phyloP scores from a whole-genome alignment of 1,139 yeast species.

The Debaryomyces nepalensis region DNA sequence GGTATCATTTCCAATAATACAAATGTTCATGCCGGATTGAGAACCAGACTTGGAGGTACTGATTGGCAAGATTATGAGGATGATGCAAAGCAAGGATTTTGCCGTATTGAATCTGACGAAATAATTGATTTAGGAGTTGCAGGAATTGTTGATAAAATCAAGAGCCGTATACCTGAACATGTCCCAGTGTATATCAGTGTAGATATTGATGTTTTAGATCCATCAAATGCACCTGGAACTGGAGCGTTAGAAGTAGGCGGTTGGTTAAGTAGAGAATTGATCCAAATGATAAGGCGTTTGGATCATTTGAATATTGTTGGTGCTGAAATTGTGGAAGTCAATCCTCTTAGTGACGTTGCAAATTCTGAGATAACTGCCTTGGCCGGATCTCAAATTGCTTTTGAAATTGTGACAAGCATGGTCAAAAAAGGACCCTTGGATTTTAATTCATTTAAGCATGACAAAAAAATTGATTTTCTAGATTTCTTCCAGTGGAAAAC shows the following conservation, averaged over 20 bases:
- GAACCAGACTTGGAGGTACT: constrained; percentile 67
- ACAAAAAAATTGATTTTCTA: too few relatives aligned
- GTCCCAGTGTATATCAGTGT: constrained; percentile 73
- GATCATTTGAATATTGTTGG: constrained; percentile 69
- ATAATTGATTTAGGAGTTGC: constrained; percentile 65
- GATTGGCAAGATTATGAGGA: constrained; percentile 69
- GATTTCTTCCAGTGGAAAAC: too few relatives aligned
- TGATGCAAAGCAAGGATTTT: constrained; percentile 67
- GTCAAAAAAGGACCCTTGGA: constrained; percentile 57
- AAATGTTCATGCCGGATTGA: constrained; percentile 74
- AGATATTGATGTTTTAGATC: constrained; percentile 82
- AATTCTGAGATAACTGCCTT: constrained; percentile 76
- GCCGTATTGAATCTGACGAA: constrained; percentile 69
- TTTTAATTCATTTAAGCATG: too few relatives aligned
- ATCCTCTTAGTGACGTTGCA: constrained; percentile 73
- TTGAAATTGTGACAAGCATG: constrained; percentile 71
- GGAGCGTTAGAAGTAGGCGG: constrained; percentile 89
- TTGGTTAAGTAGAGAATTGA: constrained; percentile 72
- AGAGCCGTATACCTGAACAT: constrained; percentile 54
- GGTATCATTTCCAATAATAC: constrained; percentile 58
- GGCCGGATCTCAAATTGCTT: constrained; percentile 78
- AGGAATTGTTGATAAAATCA: constrained; percentile 54
- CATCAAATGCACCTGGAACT: constrained; percentile 80
- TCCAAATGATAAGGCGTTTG: constrained; percentile 61
- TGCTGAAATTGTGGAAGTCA: constrained; percentile 78